Evolutionary conservation across 2,329 filamentous ascomycete species (phyloP), one percentile per base, ranked within the genome.

Genomic region (Fusarium illudens): DNA sequence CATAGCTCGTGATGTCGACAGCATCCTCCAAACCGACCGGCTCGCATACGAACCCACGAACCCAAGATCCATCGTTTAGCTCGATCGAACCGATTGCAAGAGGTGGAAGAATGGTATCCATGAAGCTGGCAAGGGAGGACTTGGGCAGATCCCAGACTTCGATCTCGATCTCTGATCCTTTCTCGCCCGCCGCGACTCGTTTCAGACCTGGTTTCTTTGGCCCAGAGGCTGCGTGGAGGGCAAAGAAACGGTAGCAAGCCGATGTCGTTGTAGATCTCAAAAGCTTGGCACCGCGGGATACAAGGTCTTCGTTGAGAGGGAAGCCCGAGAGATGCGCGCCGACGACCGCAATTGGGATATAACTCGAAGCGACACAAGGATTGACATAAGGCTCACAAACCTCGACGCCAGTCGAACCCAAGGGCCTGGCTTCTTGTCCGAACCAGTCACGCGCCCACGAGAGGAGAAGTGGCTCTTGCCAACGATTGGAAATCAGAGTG

Each of bases 41-140:
- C 60, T 81, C 79, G 36, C 79, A 81, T 2, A 81, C 71, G 42
- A 81, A 79, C 0, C 79, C 78, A 13, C 60, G 73, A 6, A 77
- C 70, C 79, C 78, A 80, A 6, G 68, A 65, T 2, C 75, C 75
- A 36, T 79, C 72, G 0, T 50, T 34, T 1, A 81, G 71, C 66
- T 81, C 76, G 12, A 81, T 53, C 0, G 74, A 76, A 2, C 79
- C 79, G 7, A 81, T 74, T 6, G 72, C 75, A 1, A 81, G 72
- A 3, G 79, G 79, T 5, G 73, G 69, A 6, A 76, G 67, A 4
- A 81, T 72, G 0, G 78, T 79, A 6, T 58, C 59, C 57, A 78
- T 67, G 32, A 81, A 79, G 53, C 71, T 74, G 6, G 72, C 76
- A 5, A 80, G 37, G 2, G 72, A 58, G 15, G 53, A 27, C 1